These are phyloP conservation scores for Corylus avellana DNA, from an alignment of 306 rosid species.

Conservation along the genomic window DNA sequence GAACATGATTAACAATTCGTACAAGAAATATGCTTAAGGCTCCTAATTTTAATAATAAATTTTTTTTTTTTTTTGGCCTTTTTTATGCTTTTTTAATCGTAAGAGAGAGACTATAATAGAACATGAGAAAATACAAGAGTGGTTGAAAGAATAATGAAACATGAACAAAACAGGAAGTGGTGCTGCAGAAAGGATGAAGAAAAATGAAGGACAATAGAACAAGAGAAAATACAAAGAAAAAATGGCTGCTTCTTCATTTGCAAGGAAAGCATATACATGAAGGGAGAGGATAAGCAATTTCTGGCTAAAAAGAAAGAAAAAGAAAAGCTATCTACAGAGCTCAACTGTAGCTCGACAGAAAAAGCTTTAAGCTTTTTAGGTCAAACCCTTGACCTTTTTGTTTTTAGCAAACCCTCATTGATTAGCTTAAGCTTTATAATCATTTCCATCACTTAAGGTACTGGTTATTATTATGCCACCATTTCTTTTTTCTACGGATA, in stretches of 20 bases:
- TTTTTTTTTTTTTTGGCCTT: background rate
- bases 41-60: background rate
- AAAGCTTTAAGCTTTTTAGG: background rate
- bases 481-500: background rate
- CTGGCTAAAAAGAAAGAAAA: background rate
- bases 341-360: background rate
- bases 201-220: background rate
- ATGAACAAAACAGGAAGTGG: background rate
- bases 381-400: background rate
- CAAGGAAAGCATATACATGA: background rate
- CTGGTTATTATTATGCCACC: background rate
- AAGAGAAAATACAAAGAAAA: conserved; percentile 1
- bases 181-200: background rate
- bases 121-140: conserved; percentile 1
- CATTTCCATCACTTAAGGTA: background rate
- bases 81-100: background rate
- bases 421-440: background rate
- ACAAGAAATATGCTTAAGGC: background rate
- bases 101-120: background rate
- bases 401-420: background rate
- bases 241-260: background rate
- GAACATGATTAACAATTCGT: background rate
- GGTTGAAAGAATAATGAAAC: background rate
- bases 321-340: background rate
- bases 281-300: background rate